Evolutionary conservation across 805 yeast genomes (phyloP).

Genomic region (Candida chauliodis): DNA sequence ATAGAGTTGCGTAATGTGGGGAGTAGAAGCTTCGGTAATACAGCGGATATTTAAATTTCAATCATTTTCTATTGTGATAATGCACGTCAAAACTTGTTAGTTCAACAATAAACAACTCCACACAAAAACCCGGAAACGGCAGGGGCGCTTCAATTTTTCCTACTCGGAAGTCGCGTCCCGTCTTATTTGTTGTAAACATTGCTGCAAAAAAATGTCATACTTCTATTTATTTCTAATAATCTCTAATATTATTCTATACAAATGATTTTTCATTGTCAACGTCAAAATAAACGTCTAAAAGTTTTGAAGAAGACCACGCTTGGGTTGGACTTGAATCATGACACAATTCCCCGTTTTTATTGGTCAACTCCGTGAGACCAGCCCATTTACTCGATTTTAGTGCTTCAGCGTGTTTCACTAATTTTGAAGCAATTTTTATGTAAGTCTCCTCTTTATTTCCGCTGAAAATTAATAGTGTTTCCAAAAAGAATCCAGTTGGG

Average conservation of each 20-base stretch:
- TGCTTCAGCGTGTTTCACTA: constrained; percentile 67
- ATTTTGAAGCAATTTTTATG: constrained; percentile 50
- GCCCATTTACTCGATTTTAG: constrained; percentile 82
- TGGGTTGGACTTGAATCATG: constrained; percentile 91
- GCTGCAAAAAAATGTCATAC: too few species aligned
- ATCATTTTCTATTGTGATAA: too few species aligned
- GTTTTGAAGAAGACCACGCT: constrained; percentile 92
- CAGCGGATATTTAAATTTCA: constrained; percentile 1
- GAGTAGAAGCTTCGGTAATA: constrained; percentile 1
- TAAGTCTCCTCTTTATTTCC: constrained; percentile 36
- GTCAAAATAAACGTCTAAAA: constrained; percentile 76
- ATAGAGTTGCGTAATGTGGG: background rate
- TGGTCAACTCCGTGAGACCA: constrained; percentile 88
- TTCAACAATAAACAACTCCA: too few species aligned
- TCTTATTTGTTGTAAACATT: too few species aligned
- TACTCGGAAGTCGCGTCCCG: too few species aligned
- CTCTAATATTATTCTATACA: background rate
- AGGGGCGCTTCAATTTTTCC: too few species aligned
- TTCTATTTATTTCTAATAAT: too few species aligned
- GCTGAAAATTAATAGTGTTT: constrained; percentile 67
- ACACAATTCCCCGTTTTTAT: constrained; percentile 80
- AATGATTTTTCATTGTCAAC: constrained; percentile 30
- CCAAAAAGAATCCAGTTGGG: constrained; percentile 81
- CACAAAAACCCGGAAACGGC: too few species aligned
- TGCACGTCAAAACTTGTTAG: too few species aligned